These are phyloP conservation scores for Pichia sp. DNA, from an alignment of 1,139 yeast species.

Conservation along the genomic window DNA sequence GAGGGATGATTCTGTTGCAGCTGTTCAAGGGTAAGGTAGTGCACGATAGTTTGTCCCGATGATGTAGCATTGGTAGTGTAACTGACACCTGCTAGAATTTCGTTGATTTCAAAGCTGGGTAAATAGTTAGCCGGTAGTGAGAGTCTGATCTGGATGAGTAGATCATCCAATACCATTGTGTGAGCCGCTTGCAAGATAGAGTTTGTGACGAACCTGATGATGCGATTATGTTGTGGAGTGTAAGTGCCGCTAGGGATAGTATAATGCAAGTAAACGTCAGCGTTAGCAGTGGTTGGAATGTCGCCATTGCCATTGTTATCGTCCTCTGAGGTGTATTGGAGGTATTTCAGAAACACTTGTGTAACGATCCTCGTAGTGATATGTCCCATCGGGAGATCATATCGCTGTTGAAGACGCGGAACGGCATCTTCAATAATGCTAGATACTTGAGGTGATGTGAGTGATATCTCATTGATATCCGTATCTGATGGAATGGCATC, in stretches of 20 bases:
- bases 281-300: no score
- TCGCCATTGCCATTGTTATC: no score
- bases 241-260: neutral
- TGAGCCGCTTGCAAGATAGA: slow-evolving; percentile 3
- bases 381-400: no score
- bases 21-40: slow-evolving; percentile 1
- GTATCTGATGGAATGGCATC: no score
- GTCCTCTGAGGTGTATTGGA: no score
- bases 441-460: no score
- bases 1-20: neutral
- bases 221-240: slow-evolving; percentile 22
- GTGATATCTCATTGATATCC: no score
- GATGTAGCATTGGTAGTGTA: slow-evolving; percentile 25
- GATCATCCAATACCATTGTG: slow-evolving; percentile 32
- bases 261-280: no score
- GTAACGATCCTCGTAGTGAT: no score
- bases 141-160: slow-evolving; percentile 56
- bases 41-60: neutral
- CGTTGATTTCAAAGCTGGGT: slow-evolving; percentile 30
- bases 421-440: no score
- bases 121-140: slow-evolving; percentile 42
- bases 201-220: slow-evolving; percentile 34
- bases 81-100: slow-evolving; percentile 12
- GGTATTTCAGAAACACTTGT: no score
- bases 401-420: no score